phyloP scores from a whole-genome alignment of 768 basidiomycete species.

The Lentinus brumalis region DNA sequence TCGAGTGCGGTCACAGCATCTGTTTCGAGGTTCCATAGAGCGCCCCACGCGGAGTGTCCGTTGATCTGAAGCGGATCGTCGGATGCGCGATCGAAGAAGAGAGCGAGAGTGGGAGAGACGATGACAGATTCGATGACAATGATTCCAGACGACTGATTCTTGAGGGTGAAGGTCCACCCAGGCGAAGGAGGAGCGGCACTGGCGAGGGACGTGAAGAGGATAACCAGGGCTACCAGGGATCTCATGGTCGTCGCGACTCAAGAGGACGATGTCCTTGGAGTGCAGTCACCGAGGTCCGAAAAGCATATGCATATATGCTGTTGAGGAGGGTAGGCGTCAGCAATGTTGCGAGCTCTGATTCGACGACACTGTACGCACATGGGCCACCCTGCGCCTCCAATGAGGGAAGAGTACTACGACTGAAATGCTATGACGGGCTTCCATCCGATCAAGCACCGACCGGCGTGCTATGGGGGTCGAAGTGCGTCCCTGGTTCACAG shows the following conservation, averaged over 20 bases:
- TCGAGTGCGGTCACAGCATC: slow-evolving; percentile 60
- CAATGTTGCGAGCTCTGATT: too few relatives aligned
- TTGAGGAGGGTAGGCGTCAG: too few relatives aligned
- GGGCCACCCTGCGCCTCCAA: too few relatives aligned
- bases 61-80: slow-evolving; percentile 75
- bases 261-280: too few relatives aligned
- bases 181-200: slow-evolving; percentile 10
- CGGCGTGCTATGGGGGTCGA: too few relatives aligned
- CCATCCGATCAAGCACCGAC: too few relatives aligned
- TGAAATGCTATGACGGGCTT: too few relatives aligned
- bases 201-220: not conserved
- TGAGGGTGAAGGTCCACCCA: slow-evolving; percentile 29
- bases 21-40: slow-evolving; percentile 68
- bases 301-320: too few relatives aligned
- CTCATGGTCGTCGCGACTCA: not conserved
- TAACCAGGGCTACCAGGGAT: not conserved
- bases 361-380: too few relatives aligned
- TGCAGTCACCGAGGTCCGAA: too few relatives aligned
- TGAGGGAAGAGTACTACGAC: too few relatives aligned
- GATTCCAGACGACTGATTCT: slow-evolving; percentile 71
- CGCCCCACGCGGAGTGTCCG: slow-evolving; percentile 81
- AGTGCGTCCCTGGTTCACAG: too few relatives aligned
- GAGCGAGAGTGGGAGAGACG: slow-evolving; percentile 66
- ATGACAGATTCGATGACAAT: slow-evolving; percentile 75
- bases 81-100: slow-evolving; percentile 82